Base-by-base conservation (phyloP, 495 filamentous ascomycete genomes). In the Aspergillus biplanus region DNA sequence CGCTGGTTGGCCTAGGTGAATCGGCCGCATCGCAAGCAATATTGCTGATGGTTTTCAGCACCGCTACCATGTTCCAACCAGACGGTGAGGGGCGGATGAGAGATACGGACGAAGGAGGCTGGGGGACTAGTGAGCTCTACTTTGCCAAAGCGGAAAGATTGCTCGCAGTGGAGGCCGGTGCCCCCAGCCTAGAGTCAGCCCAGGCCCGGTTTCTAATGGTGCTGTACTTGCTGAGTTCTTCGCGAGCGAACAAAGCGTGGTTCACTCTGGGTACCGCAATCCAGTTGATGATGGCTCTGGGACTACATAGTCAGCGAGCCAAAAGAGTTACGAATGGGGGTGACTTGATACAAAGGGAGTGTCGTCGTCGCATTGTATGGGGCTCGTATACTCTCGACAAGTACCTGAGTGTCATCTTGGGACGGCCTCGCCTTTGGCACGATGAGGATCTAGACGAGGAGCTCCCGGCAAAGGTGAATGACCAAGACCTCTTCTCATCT, bases 341-440 rank as follows among this genome's bases (percentile, higher is more conserved):
- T 8, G 44, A 63, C 31, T 18, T 61, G 37, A 52, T 66, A 13
- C 57, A 59, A 27, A 61, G 39, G 21, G 67, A 74, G 59, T 74
- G 69, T 44, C 67, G 61, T 12, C 59, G 67, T 5, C 67, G 71
- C n/a, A 50, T 71, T 1, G 37, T 74, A 6, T 74, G 71, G 71
- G 70, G 71, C 47, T 71, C 67, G 6, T 74, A 72, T 42, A 74
- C 71, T 6, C 53, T 74, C 7, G 71, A 74, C 47, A 68, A 72
- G 58, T 74, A 74, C 48, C 56, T 74, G 13, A 74, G 71, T 42
- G 58, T 74, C 6, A 74, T 74, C 7, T 52, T 74, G 12, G 71
- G 71, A 16, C 63, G 69, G 21, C 71, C 71, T 18, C 64, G 67
- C 33, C 58, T 74, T 6, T 67, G 67, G 55, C 67, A 69, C 4